A percentile compares a stretch with the other conserved stretches of the same genome.
phyloP scores from a whole-genome alignment of 148 eudicot genomes.

The Beta vulgaris region DNA sequence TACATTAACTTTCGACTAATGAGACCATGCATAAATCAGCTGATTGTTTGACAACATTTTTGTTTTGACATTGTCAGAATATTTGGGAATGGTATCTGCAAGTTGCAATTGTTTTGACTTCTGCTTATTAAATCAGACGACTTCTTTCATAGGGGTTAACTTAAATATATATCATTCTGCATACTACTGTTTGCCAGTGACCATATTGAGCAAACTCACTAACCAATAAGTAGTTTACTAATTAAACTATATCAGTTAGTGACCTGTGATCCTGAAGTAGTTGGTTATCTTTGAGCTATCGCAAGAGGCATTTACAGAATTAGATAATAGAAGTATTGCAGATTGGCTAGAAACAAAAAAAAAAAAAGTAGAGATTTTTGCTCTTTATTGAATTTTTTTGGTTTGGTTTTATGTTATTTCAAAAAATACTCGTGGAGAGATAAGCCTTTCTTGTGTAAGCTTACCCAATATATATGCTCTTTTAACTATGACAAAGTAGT shows the following conservation, averaged over 20 bases:
- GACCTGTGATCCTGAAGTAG: background rate
- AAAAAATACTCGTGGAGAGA: no score
- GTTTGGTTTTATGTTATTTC: no score
- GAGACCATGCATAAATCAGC: slow-evolving; percentile 15
- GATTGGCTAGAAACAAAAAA: background rate
- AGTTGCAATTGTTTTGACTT: slow-evolving; percentile 17
- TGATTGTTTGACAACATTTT: background rate
- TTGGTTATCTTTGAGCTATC: slow-evolving; percentile 9
- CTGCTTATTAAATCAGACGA: slow-evolving; percentile 1
- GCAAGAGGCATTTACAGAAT: slow-evolving; percentile 3
- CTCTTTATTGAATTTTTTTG: no score
- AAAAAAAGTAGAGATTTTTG: background rate
- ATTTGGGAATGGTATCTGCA: slow-evolving; percentile 4
- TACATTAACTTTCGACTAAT: background rate
- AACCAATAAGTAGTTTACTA: background rate
- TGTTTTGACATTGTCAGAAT: slow-evolving; percentile 13
- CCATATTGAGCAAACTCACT: slow-evolving; percentile 14
- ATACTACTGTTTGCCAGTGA: background rate
- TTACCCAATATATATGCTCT: background rate
- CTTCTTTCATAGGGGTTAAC: background rate
- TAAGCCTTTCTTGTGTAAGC: no score
- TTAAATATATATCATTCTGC: background rate
- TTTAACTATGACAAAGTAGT: background rate
- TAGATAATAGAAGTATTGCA: background rate
- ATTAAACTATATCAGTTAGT: slow-evolving; percentile 9